A percentile compares a stretch with the other conserved stretches of the same genome.
phyloP scores from a whole-genome alignment of 192 early-diverging fungal species.

The Linnemannia elongata region DNA sequence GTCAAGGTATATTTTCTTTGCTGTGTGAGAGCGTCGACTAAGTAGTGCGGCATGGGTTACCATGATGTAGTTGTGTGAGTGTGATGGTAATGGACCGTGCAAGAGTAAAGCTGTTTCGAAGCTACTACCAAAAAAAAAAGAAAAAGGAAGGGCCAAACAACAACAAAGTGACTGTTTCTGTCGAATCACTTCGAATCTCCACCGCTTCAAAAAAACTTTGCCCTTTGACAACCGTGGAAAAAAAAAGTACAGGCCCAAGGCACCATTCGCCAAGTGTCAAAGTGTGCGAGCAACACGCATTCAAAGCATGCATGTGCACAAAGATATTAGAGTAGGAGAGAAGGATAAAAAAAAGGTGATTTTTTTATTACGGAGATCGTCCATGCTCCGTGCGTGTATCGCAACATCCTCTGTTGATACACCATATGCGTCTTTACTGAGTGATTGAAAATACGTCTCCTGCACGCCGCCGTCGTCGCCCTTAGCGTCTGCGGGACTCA shows the following conservation, averaged over 20 bases:
- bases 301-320: neutral
- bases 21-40: neutral
- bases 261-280: neutral
- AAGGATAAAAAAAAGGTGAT: neutral
- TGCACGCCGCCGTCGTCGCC: neutral
- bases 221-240: neutral
- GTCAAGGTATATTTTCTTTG: no score
- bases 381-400: neutral
- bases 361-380: constrained; percentile 7
- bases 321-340: neutral
- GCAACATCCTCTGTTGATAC: neutral
- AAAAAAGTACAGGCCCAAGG: neutral
- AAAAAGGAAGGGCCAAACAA: constrained; percentile 2
- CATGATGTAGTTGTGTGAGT: neutral
- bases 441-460: neutral
- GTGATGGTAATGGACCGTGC: neutral
- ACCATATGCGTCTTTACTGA: neutral
- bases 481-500: constrained; percentile 42
- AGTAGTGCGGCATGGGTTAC: neutral
- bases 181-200: neutral
- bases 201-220: neutral
- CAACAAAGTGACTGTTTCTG: constrained; percentile 5
- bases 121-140: constrained; percentile 20
- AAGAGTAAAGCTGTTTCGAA: neutral
- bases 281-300: neutral